phyloP scores from a whole-genome alignment of 129 eudicot species.

The Lonicera japonica region DNA sequence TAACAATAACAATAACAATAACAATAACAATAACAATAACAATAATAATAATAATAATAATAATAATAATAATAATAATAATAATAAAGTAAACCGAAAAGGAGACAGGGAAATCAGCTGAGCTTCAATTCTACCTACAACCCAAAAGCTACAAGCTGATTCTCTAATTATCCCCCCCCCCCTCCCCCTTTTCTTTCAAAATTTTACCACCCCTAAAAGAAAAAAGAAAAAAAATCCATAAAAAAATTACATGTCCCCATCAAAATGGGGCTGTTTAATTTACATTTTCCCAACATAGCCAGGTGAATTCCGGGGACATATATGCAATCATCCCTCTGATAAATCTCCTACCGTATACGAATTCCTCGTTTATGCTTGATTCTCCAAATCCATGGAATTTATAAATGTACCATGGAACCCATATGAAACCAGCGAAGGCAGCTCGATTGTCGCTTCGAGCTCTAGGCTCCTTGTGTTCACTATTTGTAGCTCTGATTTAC shows the following conservation, averaged over 20 bases:
- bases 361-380: conserved; percentile 23
- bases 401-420: conserved; percentile 65
- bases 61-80: too few relatives aligned
- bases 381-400: conserved; percentile 36
- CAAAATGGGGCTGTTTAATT: neutral
- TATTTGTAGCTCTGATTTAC: conserved; percentile 48
- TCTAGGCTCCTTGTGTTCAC: conserved; percentile 36
- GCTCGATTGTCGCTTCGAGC: conserved; percentile 39
- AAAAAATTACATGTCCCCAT: neutral
- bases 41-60: too few relatives aligned
- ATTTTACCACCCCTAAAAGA: neutral
- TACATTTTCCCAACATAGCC: neutral
- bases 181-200: conserved; percentile 6
- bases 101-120: conserved; percentile 11
- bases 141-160: conserved; percentile 29
- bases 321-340: conserved; percentile 26
- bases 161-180: conserved; percentile 12
- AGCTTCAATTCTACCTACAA: conserved; percentile 23
- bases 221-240: neutral
- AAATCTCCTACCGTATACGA: conserved; percentile 12
- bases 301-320: conserved; percentile 32
- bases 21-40: too few relatives aligned
- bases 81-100: too few relatives aligned
- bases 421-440: conserved; percentile 53
- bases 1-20: too few relatives aligned